Evolutionary conservation across 305 asterid genomes (phyloP).

Genomic region (Plantago coronopus): DNA sequence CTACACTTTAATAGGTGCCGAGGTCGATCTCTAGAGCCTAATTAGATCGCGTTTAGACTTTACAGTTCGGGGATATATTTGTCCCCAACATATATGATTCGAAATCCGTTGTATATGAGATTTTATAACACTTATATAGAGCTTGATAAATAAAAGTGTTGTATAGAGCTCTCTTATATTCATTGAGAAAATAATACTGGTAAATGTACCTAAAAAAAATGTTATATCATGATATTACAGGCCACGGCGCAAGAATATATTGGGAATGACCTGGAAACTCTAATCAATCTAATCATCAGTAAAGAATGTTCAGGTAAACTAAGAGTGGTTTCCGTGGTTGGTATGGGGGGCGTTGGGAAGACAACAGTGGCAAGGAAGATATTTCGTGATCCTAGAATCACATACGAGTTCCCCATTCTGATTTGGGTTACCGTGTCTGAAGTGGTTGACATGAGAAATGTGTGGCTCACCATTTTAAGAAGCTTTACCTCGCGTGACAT

Average conservation of each 20-base stretch:
- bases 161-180: no score
- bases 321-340: slow-evolving; percentile 31
- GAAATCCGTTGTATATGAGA: no score
- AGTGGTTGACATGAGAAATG: slow-evolving; percentile 16
- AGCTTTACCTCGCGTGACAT: slow-evolving; percentile 23
- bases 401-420: slow-evolving; percentile 25
- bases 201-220: no score
- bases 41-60: no score
- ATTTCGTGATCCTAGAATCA: slow-evolving; percentile 11
- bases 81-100: no score
- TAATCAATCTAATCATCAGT: neutral
- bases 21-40: no score
- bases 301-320: slow-evolving; percentile 10
- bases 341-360: slow-evolving; percentile 42
- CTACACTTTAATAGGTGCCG: no score
- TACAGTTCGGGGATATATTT: no score
- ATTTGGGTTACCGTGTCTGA: slow-evolving; percentile 32
- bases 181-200: no score
- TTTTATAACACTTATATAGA: no score
- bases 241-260: neutral
- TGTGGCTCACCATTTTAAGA: slow-evolving; percentile 28
- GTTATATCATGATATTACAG: no score
- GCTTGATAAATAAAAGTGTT: no score
- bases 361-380: slow-evolving; percentile 39
- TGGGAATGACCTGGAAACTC: neutral